Conservation (phyloP, 768 basidiomycete species). For the Amanita muscaria region DNA sequence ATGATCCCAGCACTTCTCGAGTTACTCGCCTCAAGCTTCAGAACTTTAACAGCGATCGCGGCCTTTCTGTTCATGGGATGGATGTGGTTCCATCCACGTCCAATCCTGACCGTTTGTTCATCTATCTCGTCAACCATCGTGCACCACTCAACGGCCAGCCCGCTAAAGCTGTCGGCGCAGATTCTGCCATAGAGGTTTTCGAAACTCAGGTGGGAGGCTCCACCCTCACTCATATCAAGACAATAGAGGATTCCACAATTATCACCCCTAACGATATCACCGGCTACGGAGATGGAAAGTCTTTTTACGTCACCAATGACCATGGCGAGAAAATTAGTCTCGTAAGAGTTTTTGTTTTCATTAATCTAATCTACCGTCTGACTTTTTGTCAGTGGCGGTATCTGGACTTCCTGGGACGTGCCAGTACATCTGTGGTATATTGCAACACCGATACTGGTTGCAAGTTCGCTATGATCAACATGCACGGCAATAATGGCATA, state of each 20-base stretch:
- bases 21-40: constrained; percentile 37
- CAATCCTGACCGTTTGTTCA: constrained; percentile 41
- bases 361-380: not conserved
- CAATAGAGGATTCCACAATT: constrained; percentile 47
- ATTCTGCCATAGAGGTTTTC: constrained; percentile 67
- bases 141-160: constrained; percentile 32
- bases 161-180: constrained; percentile 45
- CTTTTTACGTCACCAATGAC: constrained; percentile 68
- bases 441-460: constrained; percentile 56
- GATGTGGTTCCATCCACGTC: constrained; percentile 50
- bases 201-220: constrained; percentile 37
- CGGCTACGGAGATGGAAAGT: constrained; percentile 54
- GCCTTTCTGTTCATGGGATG: constrained; percentile 57
- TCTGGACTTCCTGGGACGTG: constrained; percentile 26
- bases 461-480: constrained; percentile 43
- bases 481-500: constrained; percentile 57
- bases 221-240: constrained; percentile 43
- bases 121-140: constrained; percentile 70
- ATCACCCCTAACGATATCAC: constrained; percentile 64
- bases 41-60: constrained; percentile 30
- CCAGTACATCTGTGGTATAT: constrained; percentile 47
- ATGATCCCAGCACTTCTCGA: constrained; percentile 37
- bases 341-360: constrained; percentile 28
- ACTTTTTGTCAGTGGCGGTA: constrained; percentile 15
- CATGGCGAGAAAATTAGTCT: constrained; percentile 42